Evolutionary conservation across 352 stramenopile genomes (phyloP).

Genomic region (Globisporangium cylindrosporum): DNA sequence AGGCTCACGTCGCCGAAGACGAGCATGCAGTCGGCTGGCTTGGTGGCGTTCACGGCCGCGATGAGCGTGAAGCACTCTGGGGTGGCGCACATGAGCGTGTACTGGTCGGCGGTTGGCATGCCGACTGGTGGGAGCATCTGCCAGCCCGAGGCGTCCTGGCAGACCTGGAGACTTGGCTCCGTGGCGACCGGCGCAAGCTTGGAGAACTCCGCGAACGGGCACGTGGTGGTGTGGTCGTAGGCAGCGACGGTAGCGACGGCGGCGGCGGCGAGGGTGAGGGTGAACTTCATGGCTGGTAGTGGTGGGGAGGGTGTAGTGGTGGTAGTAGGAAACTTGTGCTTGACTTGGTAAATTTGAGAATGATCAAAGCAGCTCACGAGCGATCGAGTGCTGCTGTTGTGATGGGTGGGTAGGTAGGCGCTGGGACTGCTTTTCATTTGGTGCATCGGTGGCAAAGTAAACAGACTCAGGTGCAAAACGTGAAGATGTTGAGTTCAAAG

Average conservation of each 20-base stretch:
- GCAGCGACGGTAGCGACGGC: conserved; percentile 7
- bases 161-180: background rate
- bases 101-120: background rate
- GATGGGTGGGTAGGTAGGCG: no score
- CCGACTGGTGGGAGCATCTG: background rate
- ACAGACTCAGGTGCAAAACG: background rate
- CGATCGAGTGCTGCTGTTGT: background rate
- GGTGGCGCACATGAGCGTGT: background rate
- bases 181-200: background rate
- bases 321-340: background rate
- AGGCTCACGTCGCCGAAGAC: background rate
- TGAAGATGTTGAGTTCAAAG: background rate
- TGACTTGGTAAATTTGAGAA: background rate
- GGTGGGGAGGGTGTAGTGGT: background rate
- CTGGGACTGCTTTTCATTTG: background rate
- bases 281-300: conserved; percentile 11
- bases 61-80: background rate
- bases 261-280: conserved; percentile 8
- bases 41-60: background rate
- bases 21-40: background rate
- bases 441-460: background rate
- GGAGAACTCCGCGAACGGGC: background rate
- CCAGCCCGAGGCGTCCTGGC: background rate
- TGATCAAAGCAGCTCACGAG: background rate
- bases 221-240: conserved; percentile 7